phyloP scores from a whole-genome alignment of 306 rosid genomes.

The Coriaria nepalensis region DNA sequence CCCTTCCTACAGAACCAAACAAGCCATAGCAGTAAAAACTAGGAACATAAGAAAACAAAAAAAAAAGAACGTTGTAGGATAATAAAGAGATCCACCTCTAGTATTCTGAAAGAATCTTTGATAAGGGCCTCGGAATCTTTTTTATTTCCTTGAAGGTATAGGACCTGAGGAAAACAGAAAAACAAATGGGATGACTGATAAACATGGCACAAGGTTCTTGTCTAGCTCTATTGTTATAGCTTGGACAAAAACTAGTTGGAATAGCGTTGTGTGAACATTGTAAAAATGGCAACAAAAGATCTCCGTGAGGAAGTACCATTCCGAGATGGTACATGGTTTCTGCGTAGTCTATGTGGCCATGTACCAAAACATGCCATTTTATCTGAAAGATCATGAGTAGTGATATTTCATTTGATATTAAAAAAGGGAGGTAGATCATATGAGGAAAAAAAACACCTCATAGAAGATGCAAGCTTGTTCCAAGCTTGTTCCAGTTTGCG shows the following conservation, averaged over 20 bases:
- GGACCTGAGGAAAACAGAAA: slow-evolving; percentile 40
- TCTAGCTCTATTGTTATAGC: too few relatives aligned
- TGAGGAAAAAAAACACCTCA: slow-evolving; percentile 32
- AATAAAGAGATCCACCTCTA: slow-evolving; percentile 47
- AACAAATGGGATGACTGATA: slow-evolving; percentile 1
- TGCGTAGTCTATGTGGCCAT: slow-evolving; percentile 59
- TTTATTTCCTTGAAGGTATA: slow-evolving; percentile 66
- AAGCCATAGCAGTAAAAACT: slow-evolving; percentile 14
- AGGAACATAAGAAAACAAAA: not conserved
- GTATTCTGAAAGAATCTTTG: slow-evolving; percentile 60
- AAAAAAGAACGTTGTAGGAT: slow-evolving; percentile 6
- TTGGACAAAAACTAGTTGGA: too few relatives aligned
- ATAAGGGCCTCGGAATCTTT: slow-evolving; percentile 56
- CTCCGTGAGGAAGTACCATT: slow-evolving; percentile 33
- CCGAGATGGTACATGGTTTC: slow-evolving; percentile 91
- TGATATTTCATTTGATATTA: not conserved
- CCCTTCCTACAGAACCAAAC: slow-evolving; percentile 42
- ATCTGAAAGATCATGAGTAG: slow-evolving; percentile 37
- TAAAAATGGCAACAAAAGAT: slow-evolving; percentile 1
- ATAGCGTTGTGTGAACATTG: too few relatives aligned
- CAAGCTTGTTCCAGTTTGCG: slow-evolving; percentile 58
- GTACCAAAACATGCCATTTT: slow-evolving; percentile 62
- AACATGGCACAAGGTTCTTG: slow-evolving; percentile 6
- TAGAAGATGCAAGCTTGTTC: slow-evolving; percentile 55
- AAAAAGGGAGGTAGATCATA: not conserved